Evolutionary conservation across 768 basidiomycete genomes (phyloP), one percentile per base, ranked within the genome.

Genomic region (Paxillus rubicundulus): DNA sequence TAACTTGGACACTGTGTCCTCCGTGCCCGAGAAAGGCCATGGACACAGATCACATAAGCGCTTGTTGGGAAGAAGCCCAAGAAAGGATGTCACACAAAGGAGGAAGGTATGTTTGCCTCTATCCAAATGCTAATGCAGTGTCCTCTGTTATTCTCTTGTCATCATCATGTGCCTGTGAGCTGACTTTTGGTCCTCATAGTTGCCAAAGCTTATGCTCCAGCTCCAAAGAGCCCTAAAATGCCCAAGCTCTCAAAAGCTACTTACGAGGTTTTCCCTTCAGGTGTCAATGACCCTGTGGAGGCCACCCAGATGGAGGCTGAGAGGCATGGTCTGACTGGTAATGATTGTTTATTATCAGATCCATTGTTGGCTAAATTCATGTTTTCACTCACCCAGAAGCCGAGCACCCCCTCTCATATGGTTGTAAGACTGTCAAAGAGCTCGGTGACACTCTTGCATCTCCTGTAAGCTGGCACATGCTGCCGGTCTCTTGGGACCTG

Each of bases 391-490:
- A 6, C 4, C 4, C 9, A n/a, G 48, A 7, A 12, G 4, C 4
- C 1, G 6, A 36, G 17, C 47, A 56, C 40, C 47, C 69, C 2
- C 33, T 66, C 2, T 13, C 55, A 0, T 70, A 60, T 21, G 69
- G 69, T 27, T 64, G 68, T 42, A 53, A 50, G 13, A 28, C 80
- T 5, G 72, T 77, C 54, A 79, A 80, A 62, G 85, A 89, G 74
- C 85, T 83, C 61, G 83, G 81, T 57, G 96, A 99, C 66, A 63
- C 66, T 0, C 69, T 86, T 8, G 93, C 95, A 5, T 89, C 88
- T 44, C 96, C 96, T 13, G 76, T 80, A 41, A 96, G 96, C 4
- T 99, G 96, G 96, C 96, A 99, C 64, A 66, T 86, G 0, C 75
- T 98, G 45, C 94, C 94, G 13, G 77, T 76, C 56, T 61, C 70